Conservation (phyloP, 768 basidiomycete species). For the Cystofilobasidium ferigula region DNA sequence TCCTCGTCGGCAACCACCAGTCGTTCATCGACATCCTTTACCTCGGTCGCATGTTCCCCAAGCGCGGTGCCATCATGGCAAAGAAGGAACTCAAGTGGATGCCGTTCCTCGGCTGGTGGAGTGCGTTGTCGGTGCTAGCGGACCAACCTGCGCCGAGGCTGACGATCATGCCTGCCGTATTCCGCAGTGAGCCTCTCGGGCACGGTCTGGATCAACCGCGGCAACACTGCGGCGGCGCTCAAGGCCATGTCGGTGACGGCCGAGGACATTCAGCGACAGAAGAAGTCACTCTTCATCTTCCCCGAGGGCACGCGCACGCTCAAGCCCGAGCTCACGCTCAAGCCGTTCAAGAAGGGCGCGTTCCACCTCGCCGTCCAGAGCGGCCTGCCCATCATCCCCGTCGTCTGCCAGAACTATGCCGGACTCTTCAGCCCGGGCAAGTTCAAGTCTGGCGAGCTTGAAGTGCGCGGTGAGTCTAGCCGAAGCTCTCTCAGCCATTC, state of each 20-base stretch:
- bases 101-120: constrained; percentile 77
- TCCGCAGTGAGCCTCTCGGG: constrained; percentile 63
- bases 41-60: constrained; percentile 74
- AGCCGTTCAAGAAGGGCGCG: constrained; percentile 93
- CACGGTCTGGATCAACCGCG: constrained; percentile 81
- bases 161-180: background rate
- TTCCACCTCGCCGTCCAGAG: constrained; percentile 92
- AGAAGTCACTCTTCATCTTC: constrained; percentile 82
- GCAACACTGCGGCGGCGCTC: constrained; percentile 61
- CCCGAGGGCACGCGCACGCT: constrained; percentile 88
- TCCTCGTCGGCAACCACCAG: constrained; percentile 84
- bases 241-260: constrained; percentile 66
- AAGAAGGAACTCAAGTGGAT: constrained; percentile 78
- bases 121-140: constrained; percentile 25
- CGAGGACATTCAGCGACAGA: constrained; percentile 55
- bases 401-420: constrained; percentile 92
- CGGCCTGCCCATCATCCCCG: constrained; percentile 77
- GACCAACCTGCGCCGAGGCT: background rate
- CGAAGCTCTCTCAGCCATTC: background rate
- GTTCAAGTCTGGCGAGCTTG: constrained; percentile 65
- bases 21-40: constrained; percentile 79
- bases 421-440: constrained; percentile 59
- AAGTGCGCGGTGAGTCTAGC: constrained; percentile 58
- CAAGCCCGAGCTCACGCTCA: constrained; percentile 53
- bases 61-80: constrained; percentile 73